Evolutionary conservation across 2,329 filamentous ascomycete genomes (phyloP), one percentile per base, ranked within the genome.

Genomic region (Neonectria hederae): DNA sequence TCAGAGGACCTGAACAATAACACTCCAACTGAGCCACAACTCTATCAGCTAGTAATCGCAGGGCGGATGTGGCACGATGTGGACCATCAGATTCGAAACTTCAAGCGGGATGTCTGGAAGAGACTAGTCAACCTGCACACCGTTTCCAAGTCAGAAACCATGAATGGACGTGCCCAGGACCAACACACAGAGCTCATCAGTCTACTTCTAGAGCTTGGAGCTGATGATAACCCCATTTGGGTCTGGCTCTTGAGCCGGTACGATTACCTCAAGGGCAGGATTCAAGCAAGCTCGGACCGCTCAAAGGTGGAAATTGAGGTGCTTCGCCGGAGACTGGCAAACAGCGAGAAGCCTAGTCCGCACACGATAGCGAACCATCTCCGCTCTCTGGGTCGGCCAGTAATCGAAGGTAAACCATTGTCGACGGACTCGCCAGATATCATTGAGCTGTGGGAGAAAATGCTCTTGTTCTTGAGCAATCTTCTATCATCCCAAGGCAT

Each of bases 61-160:
- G 94, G 92, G 7, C 89, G 94, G 54, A 97, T 99, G 91, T 99
- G 96, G 96, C 87, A 92, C 67, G 94, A 97, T 76, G 92, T 97
- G 10, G 91, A 97, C 66, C 88, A 92, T 51, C 95, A 97, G 73
- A 89, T 97, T 21, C 89, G 94, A 67, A 79, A 83, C 2, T 97
- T 98, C 81, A 98, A 97, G 80, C 87, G 92, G 13, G 93, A 97
- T 61, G 83, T 97, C 8, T 98, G 96, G 94, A 90, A 90, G 74
- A 90, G 88, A 69, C 83, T 99, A 54, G 89, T 90, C 42, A 87
- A 89, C 38, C 86, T 90, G 10, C 90, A 94, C 75, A 83, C 84
- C 69, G 76, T 85, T 67, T 76, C 86, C 56, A 82, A 84, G 75
- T 69, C 83, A 54, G 83, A 89, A 68, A 75, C 76, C 43, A 71